A percentile compares a stretch with the other conserved stretches of the same genome.
Conservation (phyloP, 1,284 basidiomycete species). For the Gomphus sp. region DNA sequence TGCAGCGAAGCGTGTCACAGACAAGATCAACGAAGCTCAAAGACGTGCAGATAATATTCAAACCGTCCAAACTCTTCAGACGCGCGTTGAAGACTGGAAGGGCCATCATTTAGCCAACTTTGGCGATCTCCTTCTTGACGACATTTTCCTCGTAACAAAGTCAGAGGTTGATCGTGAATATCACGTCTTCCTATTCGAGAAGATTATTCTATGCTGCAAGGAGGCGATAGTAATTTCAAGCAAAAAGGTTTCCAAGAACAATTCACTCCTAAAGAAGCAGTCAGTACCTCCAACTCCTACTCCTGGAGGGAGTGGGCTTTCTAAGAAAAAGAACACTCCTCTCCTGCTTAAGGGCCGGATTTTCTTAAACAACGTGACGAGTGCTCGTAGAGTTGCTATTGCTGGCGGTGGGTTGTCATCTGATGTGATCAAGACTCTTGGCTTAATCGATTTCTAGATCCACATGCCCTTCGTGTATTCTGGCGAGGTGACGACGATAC, state of each 20-base stretch:
- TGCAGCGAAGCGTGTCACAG: constrained; percentile 88
- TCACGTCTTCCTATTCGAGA: constrained; percentile 97
- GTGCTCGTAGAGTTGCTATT: constrained; percentile 52
- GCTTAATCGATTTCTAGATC: constrained; percentile 19
- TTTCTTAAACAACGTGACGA: constrained; percentile 93
- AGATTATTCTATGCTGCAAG: constrained; percentile 98
- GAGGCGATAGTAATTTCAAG: constrained; percentile 46
- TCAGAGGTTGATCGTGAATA: constrained; percentile 96
- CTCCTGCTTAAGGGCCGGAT: constrained; percentile 94
- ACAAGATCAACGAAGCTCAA: constrained; percentile 94
- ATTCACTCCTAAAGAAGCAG: constrained; percentile 73
- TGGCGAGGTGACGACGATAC: constrained; percentile 91
- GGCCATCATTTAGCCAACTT: constrained; percentile 94
- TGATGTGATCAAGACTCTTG: constrained; percentile 5
- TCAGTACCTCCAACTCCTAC: constrained; percentile 31
- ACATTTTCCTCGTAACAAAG: constrained; percentile 94
- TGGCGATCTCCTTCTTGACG: constrained; percentile 87
- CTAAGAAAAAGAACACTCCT: constrained; percentile 66
- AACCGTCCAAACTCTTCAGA: constrained; percentile 84
- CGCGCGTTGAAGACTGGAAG: constrained; percentile 97
- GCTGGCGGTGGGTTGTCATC: constrained; percentile 41
- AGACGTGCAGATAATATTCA: constrained; percentile 79
- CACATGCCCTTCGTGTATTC: constrained; percentile 76
- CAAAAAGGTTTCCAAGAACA: constrained; percentile 61
- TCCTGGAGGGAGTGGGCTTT: constrained; percentile 36